phyloP scores from a whole-genome alignment of 495 filamentous ascomycete species.

The Pseudevernia furfuracea region DNA sequence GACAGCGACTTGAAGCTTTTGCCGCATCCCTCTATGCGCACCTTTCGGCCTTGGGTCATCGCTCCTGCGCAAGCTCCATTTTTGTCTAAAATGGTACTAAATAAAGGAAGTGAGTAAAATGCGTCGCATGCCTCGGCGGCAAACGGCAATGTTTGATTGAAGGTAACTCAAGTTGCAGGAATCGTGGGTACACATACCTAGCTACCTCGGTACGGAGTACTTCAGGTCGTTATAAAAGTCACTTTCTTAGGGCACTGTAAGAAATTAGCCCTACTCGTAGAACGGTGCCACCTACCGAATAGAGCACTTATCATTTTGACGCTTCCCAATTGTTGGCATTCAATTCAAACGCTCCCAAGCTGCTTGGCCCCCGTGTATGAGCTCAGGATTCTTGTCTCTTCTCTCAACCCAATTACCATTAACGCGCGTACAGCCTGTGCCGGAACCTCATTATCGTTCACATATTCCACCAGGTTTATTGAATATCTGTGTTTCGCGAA shows the following conservation, averaged over 20 bases:
- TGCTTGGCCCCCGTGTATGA: neutral
- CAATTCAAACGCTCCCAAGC: neutral
- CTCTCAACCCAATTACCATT: neutral
- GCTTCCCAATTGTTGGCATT: neutral
- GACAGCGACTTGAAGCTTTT: neutral
- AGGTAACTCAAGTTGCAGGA: too few relatives aligned
- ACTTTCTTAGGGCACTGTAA: too few relatives aligned
- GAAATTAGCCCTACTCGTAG: too few relatives aligned
- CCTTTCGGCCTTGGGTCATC: conserved; percentile 1
- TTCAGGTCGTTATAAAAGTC: too few relatives aligned
- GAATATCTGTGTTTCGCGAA: neutral
- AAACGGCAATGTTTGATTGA: neutral
- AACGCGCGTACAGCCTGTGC: neutral
- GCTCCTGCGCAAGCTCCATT: neutral
- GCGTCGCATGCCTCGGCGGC: neutral
- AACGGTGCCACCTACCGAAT: neutral
- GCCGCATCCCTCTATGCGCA: conserved; percentile 10
- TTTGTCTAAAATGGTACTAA: neutral
- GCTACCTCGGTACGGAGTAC: too few relatives aligned
- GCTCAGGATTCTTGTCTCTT: neutral
- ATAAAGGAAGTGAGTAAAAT: neutral
- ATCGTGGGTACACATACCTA: too few relatives aligned
- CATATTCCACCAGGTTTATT: neutral
- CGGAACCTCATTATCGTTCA: neutral
- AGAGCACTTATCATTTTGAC: neutral